Evolutionary conservation across 208 protist species (phyloP).

Genomic region (Vickermania ingenoplastis): DNA sequence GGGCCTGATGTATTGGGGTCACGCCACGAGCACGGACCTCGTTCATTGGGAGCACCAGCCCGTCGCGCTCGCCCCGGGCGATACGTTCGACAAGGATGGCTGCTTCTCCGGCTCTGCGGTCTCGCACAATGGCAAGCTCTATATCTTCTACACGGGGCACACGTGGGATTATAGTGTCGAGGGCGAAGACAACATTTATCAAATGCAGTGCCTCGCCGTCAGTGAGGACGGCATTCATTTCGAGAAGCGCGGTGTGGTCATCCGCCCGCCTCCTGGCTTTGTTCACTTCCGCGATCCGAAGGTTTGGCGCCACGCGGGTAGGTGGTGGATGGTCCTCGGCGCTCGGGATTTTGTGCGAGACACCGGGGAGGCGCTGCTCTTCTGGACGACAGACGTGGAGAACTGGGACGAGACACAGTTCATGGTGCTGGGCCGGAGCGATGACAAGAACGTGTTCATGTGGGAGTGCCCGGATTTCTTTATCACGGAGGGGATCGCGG

Average conservation of each 20-base stretch:
- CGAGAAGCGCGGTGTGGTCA: constrained; percentile 18
- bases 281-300: constrained; percentile 37
- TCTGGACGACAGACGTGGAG: constrained; percentile 15
- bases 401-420: constrained; percentile 24
- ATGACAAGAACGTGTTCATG: constrained; percentile 45
- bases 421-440: constrained; percentile 13
- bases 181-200: constrained; percentile 18
- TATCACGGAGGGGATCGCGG: constrained; percentile 6
- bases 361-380: constrained; percentile 27
- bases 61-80: constrained; percentile 25
- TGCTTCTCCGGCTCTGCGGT: constrained; percentile 46
- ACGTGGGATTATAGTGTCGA: constrained; percentile 12
- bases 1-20: constrained; percentile 45
- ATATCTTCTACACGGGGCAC: constrained; percentile 51
- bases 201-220: constrained; percentile 47
- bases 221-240: constrained; percentile 31
- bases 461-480: constrained; percentile 47
- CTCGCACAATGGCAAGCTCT: constrained; percentile 21
- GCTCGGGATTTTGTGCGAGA: constrained; percentile 21
- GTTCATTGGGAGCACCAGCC: constrained; percentile 34
- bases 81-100: constrained; percentile 27
- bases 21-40: constrained; percentile 27
- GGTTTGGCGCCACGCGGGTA: constrained; percentile 21
- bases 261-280: constrained; percentile 18
- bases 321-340: constrained; percentile 37